These are phyloP conservation scores for Hyaloscypha hepaticicola DNA, from an alignment of 495 filamentous ascomycete species.

Conservation along the genomic window DNA sequence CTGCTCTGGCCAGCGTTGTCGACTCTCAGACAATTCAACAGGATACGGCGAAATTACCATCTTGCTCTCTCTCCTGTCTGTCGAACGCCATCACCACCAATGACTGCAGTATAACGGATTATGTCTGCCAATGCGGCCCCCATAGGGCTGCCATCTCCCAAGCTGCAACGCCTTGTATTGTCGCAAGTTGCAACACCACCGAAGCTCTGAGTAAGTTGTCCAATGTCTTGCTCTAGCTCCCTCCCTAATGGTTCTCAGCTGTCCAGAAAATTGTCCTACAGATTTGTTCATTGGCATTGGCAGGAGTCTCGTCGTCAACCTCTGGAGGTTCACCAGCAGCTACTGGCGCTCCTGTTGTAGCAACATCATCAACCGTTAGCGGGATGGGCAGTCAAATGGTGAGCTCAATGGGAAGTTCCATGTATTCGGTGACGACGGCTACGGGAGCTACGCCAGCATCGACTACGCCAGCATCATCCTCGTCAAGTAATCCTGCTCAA, in stretches of 20 bases:
- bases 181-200: slow-evolving; percentile 2
- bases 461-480: neutral
- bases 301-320: neutral
- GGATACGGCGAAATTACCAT: slow-evolving; percentile 11
- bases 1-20: slow-evolving; percentile 14
- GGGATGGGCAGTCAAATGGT: neutral
- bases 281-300: neutral
- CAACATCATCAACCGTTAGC: no score
- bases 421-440: neutral
- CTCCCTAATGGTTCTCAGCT: neutral
- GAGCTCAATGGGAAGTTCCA: neutral
- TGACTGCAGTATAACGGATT: slow-evolving; percentile 19
- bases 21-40: slow-evolving; percentile 19
- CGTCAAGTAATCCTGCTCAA: neutral
- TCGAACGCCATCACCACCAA: slow-evolving; percentile 4
- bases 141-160: neutral
- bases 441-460: neutral
- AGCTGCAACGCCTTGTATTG: slow-evolving; percentile 18
- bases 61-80: slow-evolving; percentile 22
- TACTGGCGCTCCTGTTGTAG: no score
- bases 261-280: slow-evolving; percentile 1
- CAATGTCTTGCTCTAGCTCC: neutral
- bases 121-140: slow-evolving; percentile 24
- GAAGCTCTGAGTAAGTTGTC: slow-evolving; percentile 19
- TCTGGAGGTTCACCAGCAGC: neutral